Evolutionary conservation across 2,329 filamentous ascomycete genomes (phyloP).

Genomic region (Fusarium sacchari): DNA sequence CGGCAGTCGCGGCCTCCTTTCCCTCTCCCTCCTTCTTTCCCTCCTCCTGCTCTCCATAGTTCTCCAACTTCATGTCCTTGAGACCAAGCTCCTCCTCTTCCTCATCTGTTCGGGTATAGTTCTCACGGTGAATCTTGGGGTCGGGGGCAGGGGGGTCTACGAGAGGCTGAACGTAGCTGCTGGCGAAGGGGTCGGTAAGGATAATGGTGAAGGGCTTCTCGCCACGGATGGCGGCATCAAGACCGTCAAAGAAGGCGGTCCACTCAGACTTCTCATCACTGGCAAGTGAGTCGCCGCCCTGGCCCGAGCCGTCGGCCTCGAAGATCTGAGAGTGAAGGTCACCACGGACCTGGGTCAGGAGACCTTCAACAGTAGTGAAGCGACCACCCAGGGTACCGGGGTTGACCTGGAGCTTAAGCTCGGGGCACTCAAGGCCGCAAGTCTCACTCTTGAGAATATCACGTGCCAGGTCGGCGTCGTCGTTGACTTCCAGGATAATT

Average conservation of each 20-base stretch:
- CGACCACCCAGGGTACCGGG: conserved; percentile 94
- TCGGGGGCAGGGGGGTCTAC: conserved; percentile 77
- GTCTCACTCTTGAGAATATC: conserved; percentile 98
- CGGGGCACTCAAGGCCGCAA: conserved; percentile 85
- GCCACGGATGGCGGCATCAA: conserved; percentile 83
- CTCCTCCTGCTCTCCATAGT: conserved; percentile 68
- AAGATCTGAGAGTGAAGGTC: conserved; percentile 92
- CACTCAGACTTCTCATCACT: conserved; percentile 74
- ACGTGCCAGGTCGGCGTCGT: conserved; percentile 78
- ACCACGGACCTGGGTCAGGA: conserved; percentile 90
- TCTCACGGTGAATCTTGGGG: conserved; percentile 81
- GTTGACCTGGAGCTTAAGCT: conserved; percentile 87
- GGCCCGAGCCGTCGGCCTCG: conserved; percentile 68
- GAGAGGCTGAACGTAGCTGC: conserved; percentile 93
- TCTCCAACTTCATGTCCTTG: conserved; percentile 91
- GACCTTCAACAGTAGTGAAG: conserved; percentile 96
- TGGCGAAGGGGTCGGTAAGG: conserved; percentile 87
- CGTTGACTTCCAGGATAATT: conserved; percentile 80
- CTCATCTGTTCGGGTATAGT: conserved; percentile 87
- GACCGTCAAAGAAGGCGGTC: conserved; percentile 80
- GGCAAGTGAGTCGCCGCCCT: conserved; percentile 82
- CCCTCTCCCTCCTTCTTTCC: conserved; percentile 37
- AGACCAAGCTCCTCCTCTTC: conserved; percentile 95
- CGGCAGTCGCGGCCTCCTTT: conserved; percentile 21
- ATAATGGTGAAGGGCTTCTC: conserved; percentile 83